Conservation (phyloP, 2,329 filamentous ascomycete genomes). For the Cordyceps cateniannulata region DNA sequence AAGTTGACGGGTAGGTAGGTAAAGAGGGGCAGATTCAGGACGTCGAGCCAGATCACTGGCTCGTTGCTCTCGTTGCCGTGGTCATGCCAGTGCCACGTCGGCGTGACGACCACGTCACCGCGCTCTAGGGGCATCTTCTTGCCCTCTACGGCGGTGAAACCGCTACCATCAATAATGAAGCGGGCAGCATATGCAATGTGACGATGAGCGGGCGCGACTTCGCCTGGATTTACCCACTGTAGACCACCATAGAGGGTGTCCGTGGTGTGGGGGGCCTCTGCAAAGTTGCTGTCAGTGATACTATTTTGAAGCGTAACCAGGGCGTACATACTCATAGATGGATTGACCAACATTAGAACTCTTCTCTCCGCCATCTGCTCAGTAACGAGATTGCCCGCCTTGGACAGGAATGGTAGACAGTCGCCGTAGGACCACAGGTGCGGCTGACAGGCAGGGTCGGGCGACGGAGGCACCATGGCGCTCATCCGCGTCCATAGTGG, state of each 20-base stretch:
- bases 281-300: constrained; percentile 16
- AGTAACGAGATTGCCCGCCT: constrained; percentile 28
- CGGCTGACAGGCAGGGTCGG: constrained; percentile 36
- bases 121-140: constrained; percentile 42
- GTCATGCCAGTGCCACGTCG: constrained; percentile 54
- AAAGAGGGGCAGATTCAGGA: constrained; percentile 47
- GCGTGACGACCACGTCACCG: constrained; percentile 52
- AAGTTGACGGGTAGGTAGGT: constrained; percentile 46
- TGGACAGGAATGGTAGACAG: constrained; percentile 27
- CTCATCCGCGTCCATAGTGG: constrained; percentile 45
- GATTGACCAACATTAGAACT: constrained; percentile 37
- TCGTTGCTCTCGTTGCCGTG: constrained; percentile 50
- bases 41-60: constrained; percentile 53
- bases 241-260: constrained; percentile 53
- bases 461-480: constrained; percentile 37
- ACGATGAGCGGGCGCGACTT: constrained; percentile 48
- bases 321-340: constrained; percentile 22
- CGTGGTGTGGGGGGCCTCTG: constrained; percentile 48
- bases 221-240: constrained; percentile 50
- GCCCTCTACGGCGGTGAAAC: constrained; percentile 53
- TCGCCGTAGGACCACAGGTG: constrained; percentile 33
- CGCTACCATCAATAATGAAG: constrained; percentile 51
- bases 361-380: constrained; percentile 35
- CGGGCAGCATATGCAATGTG: constrained; percentile 51
- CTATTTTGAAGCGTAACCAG: too few species aligned